Conservation (phyloP, 1,139 yeast species). For the Candida smagusa region DNA sequence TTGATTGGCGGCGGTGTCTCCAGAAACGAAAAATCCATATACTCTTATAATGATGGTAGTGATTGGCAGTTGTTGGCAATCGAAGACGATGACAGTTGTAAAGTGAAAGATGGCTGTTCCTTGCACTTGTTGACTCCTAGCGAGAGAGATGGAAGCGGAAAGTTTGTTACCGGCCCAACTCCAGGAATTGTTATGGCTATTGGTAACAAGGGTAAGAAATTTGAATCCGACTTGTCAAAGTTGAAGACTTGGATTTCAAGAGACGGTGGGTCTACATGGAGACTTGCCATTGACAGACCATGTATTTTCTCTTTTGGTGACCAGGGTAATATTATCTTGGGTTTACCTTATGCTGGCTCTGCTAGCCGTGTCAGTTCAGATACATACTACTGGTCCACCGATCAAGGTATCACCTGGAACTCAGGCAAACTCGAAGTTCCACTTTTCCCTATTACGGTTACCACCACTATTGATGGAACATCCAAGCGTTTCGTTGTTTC, state of each 20-base stretch:
- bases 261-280: conserved; percentile 80
- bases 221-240: conserved; percentile 20
- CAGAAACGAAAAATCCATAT: conserved; percentile 22
- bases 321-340: conserved; percentile 71
- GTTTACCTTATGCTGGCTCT: conserved; percentile 43
- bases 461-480: conserved; percentile 74
- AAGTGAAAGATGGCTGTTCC: conserved; percentile 47
- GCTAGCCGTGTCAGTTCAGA: conserved; percentile 14
- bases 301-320: conserved; percentile 69
- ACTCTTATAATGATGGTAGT: conserved; percentile 64
- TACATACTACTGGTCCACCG: conserved; percentile 58
- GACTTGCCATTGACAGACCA: conserved; percentile 51
- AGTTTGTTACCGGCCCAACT: conserved; percentile 58
- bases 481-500: conserved; percentile 57
- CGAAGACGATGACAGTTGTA: conserved; percentile 45
- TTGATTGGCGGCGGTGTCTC: conserved; percentile 24
- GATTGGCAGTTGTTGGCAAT: conserved; percentile 56
- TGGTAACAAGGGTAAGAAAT: conserved; percentile 49
- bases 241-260: conserved; percentile 62
- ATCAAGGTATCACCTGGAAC: conserved; percentile 72
- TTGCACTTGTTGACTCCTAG: conserved; percentile 52
- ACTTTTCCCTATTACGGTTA: conserved; percentile 43
- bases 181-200: conserved; percentile 69
- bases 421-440: conserved; percentile 46
- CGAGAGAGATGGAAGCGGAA: conserved; percentile 55